Conservation (phyloP, 257 asterid species). For the Solanum sitiens region DNA sequence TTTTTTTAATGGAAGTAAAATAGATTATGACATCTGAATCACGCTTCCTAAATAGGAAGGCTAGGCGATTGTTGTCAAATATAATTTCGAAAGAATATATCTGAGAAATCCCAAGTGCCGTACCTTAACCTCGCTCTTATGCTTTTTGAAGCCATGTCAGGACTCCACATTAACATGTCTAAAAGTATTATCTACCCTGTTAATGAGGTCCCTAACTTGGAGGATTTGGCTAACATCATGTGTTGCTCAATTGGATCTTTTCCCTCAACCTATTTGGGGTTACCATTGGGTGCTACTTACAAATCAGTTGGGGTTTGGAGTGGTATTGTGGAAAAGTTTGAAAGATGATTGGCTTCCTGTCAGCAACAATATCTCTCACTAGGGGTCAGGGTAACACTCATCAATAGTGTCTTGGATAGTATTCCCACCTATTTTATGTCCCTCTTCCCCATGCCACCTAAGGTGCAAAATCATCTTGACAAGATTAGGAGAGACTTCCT, state of each 20-base stretch:
- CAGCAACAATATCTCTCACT: neutral
- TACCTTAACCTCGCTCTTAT: neutral
- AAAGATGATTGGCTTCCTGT: neutral
- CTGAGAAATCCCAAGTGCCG: neutral
- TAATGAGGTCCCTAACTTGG: neutral
- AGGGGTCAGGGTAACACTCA: neutral
- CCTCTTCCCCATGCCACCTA: neutral
- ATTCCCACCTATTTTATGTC: neutral
- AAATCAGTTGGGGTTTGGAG: neutral
- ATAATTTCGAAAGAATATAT: neutral
- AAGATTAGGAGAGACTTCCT: neutral
- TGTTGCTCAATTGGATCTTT: neutral
- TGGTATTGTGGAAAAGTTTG: neutral
- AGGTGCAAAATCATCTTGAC: neutral
- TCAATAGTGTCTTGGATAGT: neutral
- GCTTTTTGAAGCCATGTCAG: neutral
- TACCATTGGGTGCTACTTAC: neutral
- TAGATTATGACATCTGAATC: neutral
- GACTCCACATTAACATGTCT: neutral
- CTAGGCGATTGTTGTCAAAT: neutral
- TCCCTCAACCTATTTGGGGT: neutral
- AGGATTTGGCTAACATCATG: neutral
- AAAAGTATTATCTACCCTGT: neutral
- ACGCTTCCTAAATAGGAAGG: neutral
- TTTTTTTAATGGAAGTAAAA: neutral